These are phyloP conservation scores for Musa schizocarpa DNA, from an alignment of 176 grass and related monocot genomes.

Conservation along the genomic window DNA sequence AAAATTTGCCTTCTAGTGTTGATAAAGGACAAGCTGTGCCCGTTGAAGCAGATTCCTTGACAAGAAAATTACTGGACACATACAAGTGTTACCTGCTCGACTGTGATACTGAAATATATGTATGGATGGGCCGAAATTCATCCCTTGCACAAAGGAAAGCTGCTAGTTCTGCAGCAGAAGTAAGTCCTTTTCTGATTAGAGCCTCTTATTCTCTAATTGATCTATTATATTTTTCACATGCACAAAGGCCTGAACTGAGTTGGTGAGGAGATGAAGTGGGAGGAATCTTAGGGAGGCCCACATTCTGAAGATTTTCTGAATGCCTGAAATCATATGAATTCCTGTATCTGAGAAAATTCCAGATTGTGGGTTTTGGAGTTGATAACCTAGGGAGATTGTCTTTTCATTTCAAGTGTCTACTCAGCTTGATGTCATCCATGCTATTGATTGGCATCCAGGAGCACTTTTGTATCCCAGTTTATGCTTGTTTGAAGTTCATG, in stretches of 20 bases:
- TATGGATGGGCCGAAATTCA: constrained; percentile 94
- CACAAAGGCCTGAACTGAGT: background rate
- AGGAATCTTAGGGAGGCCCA: background rate
- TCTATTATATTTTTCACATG: background rate
- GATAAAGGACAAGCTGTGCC: constrained; percentile 58
- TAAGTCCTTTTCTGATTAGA: constrained; percentile 23
- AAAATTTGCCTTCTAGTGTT: constrained; percentile 36
- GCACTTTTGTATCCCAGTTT: background rate
- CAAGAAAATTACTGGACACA: constrained; percentile 71
- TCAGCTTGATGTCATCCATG: background rate
- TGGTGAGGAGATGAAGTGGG: background rate
- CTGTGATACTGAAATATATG: constrained; percentile 76
- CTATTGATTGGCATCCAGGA: background rate
- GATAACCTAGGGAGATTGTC: background rate
- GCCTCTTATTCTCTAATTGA: background rate
- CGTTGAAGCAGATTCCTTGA: constrained; percentile 53
- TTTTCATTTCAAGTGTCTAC: background rate
- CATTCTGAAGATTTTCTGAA: too few relatives aligned
- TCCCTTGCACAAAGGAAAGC: constrained; percentile 75
- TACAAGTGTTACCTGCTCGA: constrained; percentile 86
- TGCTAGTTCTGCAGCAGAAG: constrained; percentile 80
- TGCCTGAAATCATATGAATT: background rate
- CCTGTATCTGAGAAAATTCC: background rate
- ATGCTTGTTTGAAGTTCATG: background rate
- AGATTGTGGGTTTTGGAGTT: background rate